Evolutionary conservation across 306 rosid species (phyloP).

Genomic region (Geum urbanum): DNA sequence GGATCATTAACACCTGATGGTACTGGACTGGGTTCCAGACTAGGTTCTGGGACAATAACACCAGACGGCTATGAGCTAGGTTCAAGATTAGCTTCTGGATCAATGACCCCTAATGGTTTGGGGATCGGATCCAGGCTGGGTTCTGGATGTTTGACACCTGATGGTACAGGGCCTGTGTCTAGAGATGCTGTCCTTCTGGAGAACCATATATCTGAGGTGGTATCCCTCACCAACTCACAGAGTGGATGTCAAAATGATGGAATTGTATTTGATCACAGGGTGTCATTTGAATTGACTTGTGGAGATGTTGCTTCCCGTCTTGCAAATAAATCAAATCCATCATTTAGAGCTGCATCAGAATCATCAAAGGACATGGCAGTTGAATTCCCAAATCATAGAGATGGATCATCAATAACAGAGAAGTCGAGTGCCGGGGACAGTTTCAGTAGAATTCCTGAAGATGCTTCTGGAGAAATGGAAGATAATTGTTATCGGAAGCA

Average conservation of each 20-base stretch:
- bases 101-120: constrained; percentile 76
- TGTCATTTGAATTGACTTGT: constrained; percentile 88
- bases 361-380: constrained; percentile 49
- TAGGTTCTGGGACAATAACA: constrained; percentile 81
- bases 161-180: constrained; percentile 49
- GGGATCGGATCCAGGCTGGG: constrained; percentile 62
- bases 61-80: constrained; percentile 72
- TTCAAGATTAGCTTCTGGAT: constrained; percentile 79
- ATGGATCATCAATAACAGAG: constrained; percentile 32
- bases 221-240: constrained; percentile 51
- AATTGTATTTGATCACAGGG: constrained; percentile 62
- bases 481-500: constrained; percentile 58
- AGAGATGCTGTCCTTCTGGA: constrained; percentile 31
- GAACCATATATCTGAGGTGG: constrained; percentile 49
- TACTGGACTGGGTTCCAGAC: constrained; percentile 65
- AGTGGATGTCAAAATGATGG: constrained; percentile 48
- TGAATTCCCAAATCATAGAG: constrained; percentile 36
- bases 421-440: constrained; percentile 33
- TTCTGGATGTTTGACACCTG: constrained; percentile 49
- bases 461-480: constrained; percentile 38
- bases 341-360: constrained; percentile 45
- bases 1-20: constrained; percentile 91
- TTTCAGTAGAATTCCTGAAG: constrained; percentile 36
- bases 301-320: constrained; percentile 93
- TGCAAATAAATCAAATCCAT: constrained; percentile 55